A percentile compares a stretch with the other conserved stretches of the same genome.
These are phyloP conservation scores for Cyclotella kingstonii DNA, from an alignment of 108 stramenopile genomes.

Conservation along the genomic window DNA sequence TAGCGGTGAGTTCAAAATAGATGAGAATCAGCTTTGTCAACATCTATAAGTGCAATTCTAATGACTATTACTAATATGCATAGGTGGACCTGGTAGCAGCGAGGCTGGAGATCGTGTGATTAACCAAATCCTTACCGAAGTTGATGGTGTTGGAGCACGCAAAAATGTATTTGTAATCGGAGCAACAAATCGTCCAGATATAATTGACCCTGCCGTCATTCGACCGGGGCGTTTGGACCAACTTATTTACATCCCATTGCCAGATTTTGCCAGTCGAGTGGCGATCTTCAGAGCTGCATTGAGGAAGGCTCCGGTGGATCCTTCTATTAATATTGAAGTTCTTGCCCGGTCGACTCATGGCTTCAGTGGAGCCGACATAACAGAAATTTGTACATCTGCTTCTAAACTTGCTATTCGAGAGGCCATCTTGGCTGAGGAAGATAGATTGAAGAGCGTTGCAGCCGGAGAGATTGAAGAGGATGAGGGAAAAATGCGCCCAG, in stretches of 20 bases:
- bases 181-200: slow-evolving; percentile 99
- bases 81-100: slow-evolving; percentile 76
- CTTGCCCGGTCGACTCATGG: slow-evolving; percentile 89
- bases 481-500: slow-evolving; percentile 76
- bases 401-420: slow-evolving; percentile 96
- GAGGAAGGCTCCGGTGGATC: slow-evolving; percentile 89
- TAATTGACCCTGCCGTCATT: slow-evolving; percentile 97
- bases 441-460: slow-evolving; percentile 77
- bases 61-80: not conserved
- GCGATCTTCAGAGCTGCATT: slow-evolving; percentile 97
- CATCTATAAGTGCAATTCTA: not conserved
- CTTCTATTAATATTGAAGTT: slow-evolving; percentile 71
- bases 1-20: slow-evolving; percentile 63
- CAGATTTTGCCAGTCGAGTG: slow-evolving; percentile 86
- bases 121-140: slow-evolving; percentile 99
- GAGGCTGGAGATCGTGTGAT: slow-evolving; percentile 99
- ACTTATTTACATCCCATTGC: slow-evolving; percentile 98
- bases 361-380: slow-evolving; percentile 96
- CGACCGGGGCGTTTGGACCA: slow-evolving; percentile 99
- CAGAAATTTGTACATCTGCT: slow-evolving; percentile 95
- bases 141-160: slow-evolving; percentile 96
- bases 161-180: slow-evolving; percentile 99
- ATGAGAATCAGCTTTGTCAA: too few relatives aligned
- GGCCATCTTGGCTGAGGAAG: slow-evolving; percentile 82
- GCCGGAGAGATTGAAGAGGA: slow-evolving; percentile 85